phyloP scores from a whole-genome alignment of 2,329 filamentous ascomycete species.

The Colletotrichum abscissum region DNA sequence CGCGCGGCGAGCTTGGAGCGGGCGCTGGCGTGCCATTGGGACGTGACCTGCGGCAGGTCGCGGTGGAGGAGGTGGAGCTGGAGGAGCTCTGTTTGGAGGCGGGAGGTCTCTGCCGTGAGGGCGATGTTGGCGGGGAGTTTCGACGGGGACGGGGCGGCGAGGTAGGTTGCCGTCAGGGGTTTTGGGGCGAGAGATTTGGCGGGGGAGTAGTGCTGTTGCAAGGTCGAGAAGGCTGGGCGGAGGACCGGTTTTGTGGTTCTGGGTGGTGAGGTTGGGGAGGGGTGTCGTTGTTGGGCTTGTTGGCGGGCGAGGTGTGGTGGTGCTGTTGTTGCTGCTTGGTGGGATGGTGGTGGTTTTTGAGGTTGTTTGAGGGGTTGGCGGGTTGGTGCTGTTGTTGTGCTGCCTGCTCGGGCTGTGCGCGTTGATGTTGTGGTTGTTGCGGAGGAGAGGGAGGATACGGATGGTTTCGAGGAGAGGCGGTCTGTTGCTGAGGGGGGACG shows the following conservation, averaged over 20 bases:
- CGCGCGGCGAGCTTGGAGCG: conserved; percentile 56
- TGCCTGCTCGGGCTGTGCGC: conserved; percentile 10
- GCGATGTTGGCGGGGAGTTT: conserved; percentile 71
- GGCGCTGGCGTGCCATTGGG: conserved; percentile 68
- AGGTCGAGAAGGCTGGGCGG: conserved; percentile 69
- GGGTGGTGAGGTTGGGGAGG: conserved; percentile 18
- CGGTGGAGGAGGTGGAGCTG: conserved; percentile 74
- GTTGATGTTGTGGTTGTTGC: conserved; percentile 19
- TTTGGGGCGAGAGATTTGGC: conserved; percentile 71
- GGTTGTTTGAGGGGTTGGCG: background rate
- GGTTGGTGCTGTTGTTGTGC: conserved; percentile 27
- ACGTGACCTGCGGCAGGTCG: conserved; percentile 55
- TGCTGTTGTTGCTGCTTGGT: conserved; percentile 47
- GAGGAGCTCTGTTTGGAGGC: conserved; percentile 72
- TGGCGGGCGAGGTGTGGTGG: conserved; percentile 4
- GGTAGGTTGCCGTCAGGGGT: conserved; percentile 66
- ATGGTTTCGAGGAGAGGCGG: conserved; percentile 8
- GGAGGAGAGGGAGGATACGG: conserved; percentile 8
- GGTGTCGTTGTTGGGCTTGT: background rate
- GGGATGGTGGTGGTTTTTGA: conserved; percentile 45
- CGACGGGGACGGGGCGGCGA: conserved; percentile 70
- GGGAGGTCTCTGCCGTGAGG: conserved; percentile 66
- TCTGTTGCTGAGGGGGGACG: conserved; percentile 15
- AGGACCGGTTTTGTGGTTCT: conserved; percentile 40
- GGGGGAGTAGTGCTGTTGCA: conserved; percentile 76